Evolutionary conservation across 768 basidiomycete species (phyloP).

Genomic region (Hysterangium stoloniferum): DNA sequence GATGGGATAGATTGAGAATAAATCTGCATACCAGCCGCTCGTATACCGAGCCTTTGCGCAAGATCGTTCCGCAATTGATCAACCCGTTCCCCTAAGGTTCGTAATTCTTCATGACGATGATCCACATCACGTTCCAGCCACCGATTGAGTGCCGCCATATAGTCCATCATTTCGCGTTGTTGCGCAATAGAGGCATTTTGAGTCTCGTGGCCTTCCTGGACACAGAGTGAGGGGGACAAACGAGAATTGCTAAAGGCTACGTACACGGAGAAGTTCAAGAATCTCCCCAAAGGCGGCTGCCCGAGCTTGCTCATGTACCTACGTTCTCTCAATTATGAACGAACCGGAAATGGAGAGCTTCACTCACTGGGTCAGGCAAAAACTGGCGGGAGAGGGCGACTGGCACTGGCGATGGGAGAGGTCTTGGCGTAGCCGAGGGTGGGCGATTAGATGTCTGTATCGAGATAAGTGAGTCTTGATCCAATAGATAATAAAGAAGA

Average conservation of each 20-base stretch:
- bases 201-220: constrained; percentile 67
- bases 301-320: too few relatives aligned
- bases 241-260: background rate
- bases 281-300: constrained; percentile 56
- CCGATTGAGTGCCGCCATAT: constrained; percentile 66
- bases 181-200: constrained; percentile 72
- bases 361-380: background rate
- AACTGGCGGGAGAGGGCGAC: too few relatives aligned
- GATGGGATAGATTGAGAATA: background rate
- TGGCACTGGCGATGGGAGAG: too few relatives aligned
- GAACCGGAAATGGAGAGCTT: too few relatives aligned
- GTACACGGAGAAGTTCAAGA: constrained; percentile 40
- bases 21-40: constrained; percentile 27
- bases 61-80: constrained; percentile 38
- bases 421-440: too few relatives aligned
- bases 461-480: too few relatives aligned
- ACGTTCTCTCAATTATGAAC: too few relatives aligned
- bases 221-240: background rate
- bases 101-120: constrained; percentile 70
- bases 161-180: constrained; percentile 72
- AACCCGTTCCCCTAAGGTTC: constrained; percentile 56
- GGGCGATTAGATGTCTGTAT: too few relatives aligned
- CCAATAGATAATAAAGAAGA: too few relatives aligned
- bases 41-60: constrained; percentile 28
- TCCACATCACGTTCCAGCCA: constrained; percentile 76